Evolutionary conservation across 1,284 basidiomycete genomes (phyloP).

Genomic region (Mycena citricolor): DNA sequence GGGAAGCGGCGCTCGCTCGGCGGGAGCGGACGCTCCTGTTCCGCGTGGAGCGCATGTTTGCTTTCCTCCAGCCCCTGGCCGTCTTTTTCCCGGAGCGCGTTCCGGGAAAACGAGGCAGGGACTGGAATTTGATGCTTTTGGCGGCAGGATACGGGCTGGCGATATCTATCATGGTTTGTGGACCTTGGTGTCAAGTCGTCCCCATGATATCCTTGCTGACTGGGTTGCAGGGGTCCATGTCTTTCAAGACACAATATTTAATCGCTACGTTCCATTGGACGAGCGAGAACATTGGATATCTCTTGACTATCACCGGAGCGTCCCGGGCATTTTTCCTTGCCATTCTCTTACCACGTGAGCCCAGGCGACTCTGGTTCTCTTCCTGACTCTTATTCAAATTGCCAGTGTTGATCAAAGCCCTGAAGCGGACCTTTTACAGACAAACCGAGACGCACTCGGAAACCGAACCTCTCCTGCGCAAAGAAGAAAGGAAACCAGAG

Average conservation of each 20-base stretch:
- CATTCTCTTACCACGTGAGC: constrained; percentile 65
- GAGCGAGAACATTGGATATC: constrained; percentile 79
- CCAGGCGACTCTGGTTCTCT: background rate
- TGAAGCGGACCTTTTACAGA: no score
- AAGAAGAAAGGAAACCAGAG: constrained; percentile 24
- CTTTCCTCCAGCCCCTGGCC: constrained; percentile 64
- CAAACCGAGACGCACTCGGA: no score
- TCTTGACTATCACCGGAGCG: constrained; percentile 61
- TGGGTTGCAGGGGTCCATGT: constrained; percentile 53
- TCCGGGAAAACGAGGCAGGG: constrained; percentile 42
- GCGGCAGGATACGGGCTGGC: constrained; percentile 56
- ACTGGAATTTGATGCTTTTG: constrained; percentile 71
- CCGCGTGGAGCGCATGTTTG: constrained; percentile 35
- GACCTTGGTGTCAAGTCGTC: background rate
- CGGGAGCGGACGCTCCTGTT: constrained; percentile 17
- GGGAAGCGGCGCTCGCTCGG: constrained; percentile 12
- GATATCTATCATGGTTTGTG: constrained; percentile 56
- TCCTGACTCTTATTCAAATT: background rate
- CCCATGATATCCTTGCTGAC: constrained; percentile 6
- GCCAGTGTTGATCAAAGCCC: constrained; percentile 31
- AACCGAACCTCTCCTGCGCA: no score
- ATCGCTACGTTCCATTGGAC: constrained; percentile 69
- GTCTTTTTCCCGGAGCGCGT: constrained; percentile 61
- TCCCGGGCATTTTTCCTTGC: constrained; percentile 62
- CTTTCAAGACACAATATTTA: constrained; percentile 72